Percentiles rank a stretch among this genome's conserved stretches.
Evolutionary conservation across 2,329 filamentous ascomycete species (phyloP).

Genomic region (Calonectria ilicicola): DNA sequence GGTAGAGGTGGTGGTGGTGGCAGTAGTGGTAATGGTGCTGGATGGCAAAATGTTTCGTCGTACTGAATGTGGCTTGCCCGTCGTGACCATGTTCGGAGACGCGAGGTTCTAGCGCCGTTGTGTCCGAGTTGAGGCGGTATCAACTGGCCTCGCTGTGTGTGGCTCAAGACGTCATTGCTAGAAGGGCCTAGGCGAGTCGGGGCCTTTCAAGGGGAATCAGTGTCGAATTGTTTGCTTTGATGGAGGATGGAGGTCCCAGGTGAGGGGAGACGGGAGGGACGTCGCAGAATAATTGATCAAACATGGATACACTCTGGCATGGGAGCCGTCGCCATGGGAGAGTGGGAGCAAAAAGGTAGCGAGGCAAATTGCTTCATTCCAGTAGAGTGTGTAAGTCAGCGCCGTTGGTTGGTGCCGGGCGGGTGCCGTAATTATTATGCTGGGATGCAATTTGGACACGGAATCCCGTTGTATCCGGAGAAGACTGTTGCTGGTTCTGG

Average conservation of each 20-base stretch:
- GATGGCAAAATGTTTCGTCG: slow-evolving; percentile 4
- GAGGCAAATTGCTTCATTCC: slow-evolving; percentile 19
- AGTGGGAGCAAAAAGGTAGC: background rate
- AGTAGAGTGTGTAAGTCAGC: background rate
- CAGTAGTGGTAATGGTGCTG: background rate
- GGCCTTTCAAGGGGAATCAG: background rate
- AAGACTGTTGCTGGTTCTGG: background rate
- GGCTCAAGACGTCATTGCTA: background rate
- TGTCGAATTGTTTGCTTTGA: background rate
- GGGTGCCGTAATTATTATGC: background rate
- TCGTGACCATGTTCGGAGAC: background rate
- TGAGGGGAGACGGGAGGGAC: background rate
- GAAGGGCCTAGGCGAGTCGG: background rate
- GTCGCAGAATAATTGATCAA: background rate
- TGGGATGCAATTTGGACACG: background rate
- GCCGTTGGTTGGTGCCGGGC: background rate
- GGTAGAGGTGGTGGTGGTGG: background rate
- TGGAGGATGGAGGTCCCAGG: background rate
- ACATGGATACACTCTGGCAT: background rate
- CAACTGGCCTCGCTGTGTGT: background rate
- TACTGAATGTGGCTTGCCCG: background rate
- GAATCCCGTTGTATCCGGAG: slow-evolving; percentile 14
- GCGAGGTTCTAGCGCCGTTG: background rate
- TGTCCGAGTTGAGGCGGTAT: background rate
- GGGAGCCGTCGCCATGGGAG: background rate